Percentiles rank a stretch among this genome's conserved stretches.
Conservation (phyloP, 768 basidiomycete species). For the Leccinum longicurvipes region DNA sequence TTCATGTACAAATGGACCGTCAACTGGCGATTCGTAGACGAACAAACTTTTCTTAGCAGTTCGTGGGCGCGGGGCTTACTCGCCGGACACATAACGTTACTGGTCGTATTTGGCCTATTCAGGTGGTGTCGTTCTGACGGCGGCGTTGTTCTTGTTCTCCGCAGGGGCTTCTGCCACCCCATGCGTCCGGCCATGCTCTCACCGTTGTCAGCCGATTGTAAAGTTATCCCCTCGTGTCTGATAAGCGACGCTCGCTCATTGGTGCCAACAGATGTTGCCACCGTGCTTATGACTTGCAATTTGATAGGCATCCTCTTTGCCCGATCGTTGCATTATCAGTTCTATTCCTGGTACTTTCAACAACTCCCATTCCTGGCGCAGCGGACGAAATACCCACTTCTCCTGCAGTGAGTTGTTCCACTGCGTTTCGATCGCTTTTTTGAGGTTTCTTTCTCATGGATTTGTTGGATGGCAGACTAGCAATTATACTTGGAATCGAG, state of each 20-base stretch:
- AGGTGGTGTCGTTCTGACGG: slow-evolving; percentile 79
- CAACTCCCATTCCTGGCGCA: slow-evolving; percentile 83
- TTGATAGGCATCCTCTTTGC: slow-evolving; percentile 90
- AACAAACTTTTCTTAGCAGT: slow-evolving; percentile 68
- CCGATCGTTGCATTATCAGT: slow-evolving; percentile 95
- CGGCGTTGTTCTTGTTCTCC: slow-evolving; percentile 55
- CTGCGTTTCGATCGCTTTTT: background rate
- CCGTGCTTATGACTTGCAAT: slow-evolving; percentile 87
- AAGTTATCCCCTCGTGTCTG: slow-evolving; percentile 25
- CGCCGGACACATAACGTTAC: slow-evolving; percentile 54
- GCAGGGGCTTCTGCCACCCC: slow-evolving; percentile 52
- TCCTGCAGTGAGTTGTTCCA: slow-evolving; percentile 51
- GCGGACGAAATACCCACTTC: slow-evolving; percentile 62
- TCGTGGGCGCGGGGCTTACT: slow-evolving; percentile 63
- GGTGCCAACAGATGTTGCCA: slow-evolving; percentile 62
- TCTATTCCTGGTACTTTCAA: slow-evolving; percentile 96
- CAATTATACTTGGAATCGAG: slow-evolving; percentile 62
- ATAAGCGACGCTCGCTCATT: slow-evolving; percentile 13
- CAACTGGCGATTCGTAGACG: slow-evolving; percentile 89
- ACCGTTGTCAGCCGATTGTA: slow-evolving; percentile 62
- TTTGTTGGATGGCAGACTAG: slow-evolving; percentile 42
- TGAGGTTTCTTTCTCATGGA: background rate
- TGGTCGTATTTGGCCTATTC: slow-evolving; percentile 65
- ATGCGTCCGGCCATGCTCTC: slow-evolving; percentile 43
- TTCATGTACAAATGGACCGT: slow-evolving; percentile 98